Conservation (phyloP, 352 stramenopile genomes). For the Phytophthora fragariae region DNA sequence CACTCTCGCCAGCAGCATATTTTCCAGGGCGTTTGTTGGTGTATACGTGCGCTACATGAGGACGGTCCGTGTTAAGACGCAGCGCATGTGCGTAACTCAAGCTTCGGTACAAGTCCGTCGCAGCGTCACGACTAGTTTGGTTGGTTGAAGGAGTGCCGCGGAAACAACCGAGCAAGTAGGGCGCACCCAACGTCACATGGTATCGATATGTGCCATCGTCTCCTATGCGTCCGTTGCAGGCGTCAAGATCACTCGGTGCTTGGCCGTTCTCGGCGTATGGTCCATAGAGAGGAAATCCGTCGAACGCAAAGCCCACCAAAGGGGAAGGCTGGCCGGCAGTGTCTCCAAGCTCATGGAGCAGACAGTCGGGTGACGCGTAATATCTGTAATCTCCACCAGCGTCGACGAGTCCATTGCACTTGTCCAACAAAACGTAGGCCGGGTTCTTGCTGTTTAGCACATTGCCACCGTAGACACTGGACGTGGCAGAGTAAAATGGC, state of each 20-base stretch:
- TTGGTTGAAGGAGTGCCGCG: slow-evolving; percentile 36
- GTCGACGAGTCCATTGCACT: slow-evolving; percentile 77
- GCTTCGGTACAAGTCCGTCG: slow-evolving; percentile 53
- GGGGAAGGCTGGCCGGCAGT: slow-evolving; percentile 49
- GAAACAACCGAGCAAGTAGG: slow-evolving; percentile 80
- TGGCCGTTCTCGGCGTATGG: slow-evolving; percentile 57
- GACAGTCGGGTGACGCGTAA: slow-evolving; percentile 72
- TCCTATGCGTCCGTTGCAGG: slow-evolving; percentile 68
- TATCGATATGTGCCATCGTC: slow-evolving; percentile 78
- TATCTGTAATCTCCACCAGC: slow-evolving; percentile 75
- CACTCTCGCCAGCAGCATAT: slow-evolving; percentile 67
- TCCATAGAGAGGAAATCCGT: slow-evolving; percentile 82
- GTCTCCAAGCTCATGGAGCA: slow-evolving; percentile 56
- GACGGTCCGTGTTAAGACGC: slow-evolving; percentile 55
- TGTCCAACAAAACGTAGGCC: slow-evolving; percentile 62
- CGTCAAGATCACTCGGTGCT: slow-evolving; percentile 62
- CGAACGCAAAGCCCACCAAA: slow-evolving; percentile 74
- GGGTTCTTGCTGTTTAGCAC: slow-evolving; percentile 49
- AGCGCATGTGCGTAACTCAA: slow-evolving; percentile 65
- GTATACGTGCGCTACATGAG: slow-evolving; percentile 55
- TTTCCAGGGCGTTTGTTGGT: slow-evolving; percentile 65
- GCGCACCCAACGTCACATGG: slow-evolving; percentile 55
- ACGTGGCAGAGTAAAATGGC: slow-evolving; percentile 63
- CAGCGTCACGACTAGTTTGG: slow-evolving; percentile 20
- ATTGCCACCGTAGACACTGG: slow-evolving; percentile 46